Percentiles rank a stretch among this genome's conserved stretches.
Conservation (phyloP, 1,284 basidiomycete genomes). For the Ustilago cynodontis region DNA sequence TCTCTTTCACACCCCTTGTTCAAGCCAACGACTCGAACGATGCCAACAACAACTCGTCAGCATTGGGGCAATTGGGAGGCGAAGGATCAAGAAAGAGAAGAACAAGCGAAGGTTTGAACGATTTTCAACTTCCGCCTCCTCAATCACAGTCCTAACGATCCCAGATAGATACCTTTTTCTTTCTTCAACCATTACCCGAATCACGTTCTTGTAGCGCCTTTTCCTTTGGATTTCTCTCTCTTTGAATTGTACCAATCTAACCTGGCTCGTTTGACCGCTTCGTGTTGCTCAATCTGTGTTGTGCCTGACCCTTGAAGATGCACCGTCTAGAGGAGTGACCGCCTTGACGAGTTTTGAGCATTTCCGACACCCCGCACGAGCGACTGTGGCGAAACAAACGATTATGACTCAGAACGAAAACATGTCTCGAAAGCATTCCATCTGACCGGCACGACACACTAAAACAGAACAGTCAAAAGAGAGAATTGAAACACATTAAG, state of each 20-base stretch:
- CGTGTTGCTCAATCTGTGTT: too few species aligned
- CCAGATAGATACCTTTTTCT: constrained; percentile 1
- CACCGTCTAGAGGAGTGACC: too few species aligned
- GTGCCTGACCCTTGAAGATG: too few species aligned
- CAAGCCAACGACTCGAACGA: constrained; percentile 30
- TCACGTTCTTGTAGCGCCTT: background rate
- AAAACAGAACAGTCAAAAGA: background rate
- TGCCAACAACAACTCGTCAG: constrained; percentile 23
- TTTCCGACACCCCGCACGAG: too few species aligned
- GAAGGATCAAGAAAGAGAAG: constrained; percentile 53
- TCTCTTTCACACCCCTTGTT: constrained; percentile 53
- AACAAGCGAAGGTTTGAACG: constrained; percentile 28
- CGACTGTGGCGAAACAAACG: too few species aligned
- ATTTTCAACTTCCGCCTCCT: constrained; percentile 55
- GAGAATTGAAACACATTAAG: background rate
- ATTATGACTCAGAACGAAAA: too few species aligned
- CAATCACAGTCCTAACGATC: constrained; percentile 15
- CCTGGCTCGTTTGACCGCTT: too few species aligned
- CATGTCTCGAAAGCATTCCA: too few species aligned
- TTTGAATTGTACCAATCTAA: background rate
- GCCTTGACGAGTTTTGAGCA: too few species aligned
- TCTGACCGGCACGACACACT: too few species aligned
- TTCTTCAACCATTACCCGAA: background rate
- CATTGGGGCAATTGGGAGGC: constrained; percentile 49
- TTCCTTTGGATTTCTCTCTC: background rate